Base-by-base conservation (phyloP, 305 asterid genomes). In the Striga hermonthica region DNA sequence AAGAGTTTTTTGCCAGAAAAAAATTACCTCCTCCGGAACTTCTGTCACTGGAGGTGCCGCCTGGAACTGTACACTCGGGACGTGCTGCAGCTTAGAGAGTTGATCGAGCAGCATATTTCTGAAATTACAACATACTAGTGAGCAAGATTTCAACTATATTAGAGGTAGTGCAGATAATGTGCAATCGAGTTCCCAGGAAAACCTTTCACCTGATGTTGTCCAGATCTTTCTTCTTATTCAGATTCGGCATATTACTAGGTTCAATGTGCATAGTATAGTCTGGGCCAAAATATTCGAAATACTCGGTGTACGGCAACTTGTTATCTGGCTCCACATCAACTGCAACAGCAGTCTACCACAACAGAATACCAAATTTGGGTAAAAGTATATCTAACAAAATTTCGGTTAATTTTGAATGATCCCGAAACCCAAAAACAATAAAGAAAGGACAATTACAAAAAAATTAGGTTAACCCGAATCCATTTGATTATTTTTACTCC, bases 271-370 rank as follows among this genome's bases (percentile, higher is more conserved):
- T 45, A 37, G 28, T 12, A 8, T 58, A 58, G 7, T 58, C 31
- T 7, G 48, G 63, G 34, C 63, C 63, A 38, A 37, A 58, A 58
- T 58, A 58, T 47, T 58, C 63, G 4, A 37, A 36, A 58, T 58
- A 58, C 5, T 58, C 48, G 14, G 13, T 36, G 47, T 58, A 36
- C 0, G 63, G 63, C 28, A 58, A 12, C 13, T 13, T 58, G 47
- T 58, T 38, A 38, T 58, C 63, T 4, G 31, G 28, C 10, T 58
- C 48, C n/a, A 58, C 63, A 14, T 14, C 63, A 37, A 58, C 47
- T 13, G 48, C 63, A 36, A 58, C 63, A 12, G 34, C 63, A 36
- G 63, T 58, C 63, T 58, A 38, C 34, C 31, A n/a, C 28, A n/a
- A 1, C 10, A 4, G 14, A 3, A 28, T n/a, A 57, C 1, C 62